phyloP scores from a whole-genome alignment of 345 rosid species.

The Noccaea caerulescens region DNA sequence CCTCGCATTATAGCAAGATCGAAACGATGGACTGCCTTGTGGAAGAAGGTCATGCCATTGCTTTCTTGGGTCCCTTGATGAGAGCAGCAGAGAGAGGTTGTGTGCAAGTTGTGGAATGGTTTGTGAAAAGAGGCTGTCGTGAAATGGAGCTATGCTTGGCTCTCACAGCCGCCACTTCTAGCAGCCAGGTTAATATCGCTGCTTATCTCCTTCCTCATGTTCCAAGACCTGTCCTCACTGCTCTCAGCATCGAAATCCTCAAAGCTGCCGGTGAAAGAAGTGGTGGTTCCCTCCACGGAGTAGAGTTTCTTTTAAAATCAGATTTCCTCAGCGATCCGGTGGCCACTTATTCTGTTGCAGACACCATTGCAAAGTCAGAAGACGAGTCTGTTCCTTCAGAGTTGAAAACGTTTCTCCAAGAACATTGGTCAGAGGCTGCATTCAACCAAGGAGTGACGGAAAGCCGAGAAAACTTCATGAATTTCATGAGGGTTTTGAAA shows the following conservation, averaged over 20 bases:
- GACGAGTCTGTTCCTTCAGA: conserved; percentile 82
- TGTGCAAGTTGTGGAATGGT: conserved; percentile 95
- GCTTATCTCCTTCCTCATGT: conserved; percentile 90
- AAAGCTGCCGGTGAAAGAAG: conserved; percentile 97
- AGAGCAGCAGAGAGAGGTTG: conserved; percentile 98
- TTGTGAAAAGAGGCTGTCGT: conserved; percentile 82
- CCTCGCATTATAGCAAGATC: conserved; percentile 88
- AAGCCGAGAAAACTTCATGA: conserved; percentile 70
- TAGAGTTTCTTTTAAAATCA: conserved; percentile 82
- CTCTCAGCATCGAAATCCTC: conserved; percentile 90
- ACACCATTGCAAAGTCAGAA: conserved; percentile 84
- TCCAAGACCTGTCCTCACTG: conserved; percentile 83
- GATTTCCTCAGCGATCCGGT: conserved; percentile 84
- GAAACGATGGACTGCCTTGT: conserved; percentile 98
- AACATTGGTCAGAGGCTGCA: conserved; percentile 93
- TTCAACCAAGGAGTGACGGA: conserved; percentile 71
- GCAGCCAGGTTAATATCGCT: conserved; percentile 83
- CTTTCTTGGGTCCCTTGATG: conserved; percentile 92
- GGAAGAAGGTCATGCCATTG: conserved; percentile 94
- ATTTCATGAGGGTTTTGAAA: conserved; percentile 68
- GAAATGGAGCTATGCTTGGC: conserved; percentile 97
- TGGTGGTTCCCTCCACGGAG: conserved; percentile 89
- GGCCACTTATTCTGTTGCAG: conserved; percentile 84
- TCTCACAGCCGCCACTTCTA: conserved; percentile 93
- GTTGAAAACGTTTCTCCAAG: conserved; percentile 66